Base-by-base conservation (phyloP, 225 moss, liverwort and hornwort genomes). In the Climacium dendroides region DNA sequence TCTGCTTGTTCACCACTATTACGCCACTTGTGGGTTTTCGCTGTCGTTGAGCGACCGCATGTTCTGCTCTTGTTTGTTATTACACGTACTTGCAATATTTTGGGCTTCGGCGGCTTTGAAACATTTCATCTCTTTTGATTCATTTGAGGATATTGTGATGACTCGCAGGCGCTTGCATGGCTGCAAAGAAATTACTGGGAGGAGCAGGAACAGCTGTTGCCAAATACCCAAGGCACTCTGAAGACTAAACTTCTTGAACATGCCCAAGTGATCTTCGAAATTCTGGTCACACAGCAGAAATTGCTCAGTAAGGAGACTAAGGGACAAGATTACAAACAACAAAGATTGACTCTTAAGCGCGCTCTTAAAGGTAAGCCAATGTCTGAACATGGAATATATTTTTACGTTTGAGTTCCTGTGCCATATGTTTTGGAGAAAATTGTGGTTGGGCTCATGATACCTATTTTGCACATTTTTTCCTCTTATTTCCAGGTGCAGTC, bases 181-280 rank as follows among this genome's bases (percentile, higher is more conserved):
- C 90, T 98, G 89, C 94, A 92, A 91, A 85, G 70, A 75, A 94
- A 94, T 80, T 98, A 98, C 83, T 98, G 98, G 98, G 95, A 96
- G 70, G 90, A 91, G 87, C 98, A 98, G 91, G 94, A 90, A 82
- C 94, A 92, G 82, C 87, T 87, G 32, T 87, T 98, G 89, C 90
- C 88, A n/a, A 89, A 91, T 74, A 93, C 85, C 20, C 94, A 93
- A 89, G 85, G 83, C 84, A 88, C 92, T 85, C 89, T 98, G 52
- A 96, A 93, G 85, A 81, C 85, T 15, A 98, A 96, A 92, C 94
- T 98, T 15, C 75, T 96, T 74, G 93, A 95, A 84, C 94, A 96
- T 86, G 94, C 95, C 83, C 89, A 85, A 83, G 85, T 98, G 64
- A 90, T 96, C 54, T 89, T 93, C 79, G 92, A 94, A 79, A 94